Percentiles rank a stretch among this genome's conserved stretches.
Conservation (phyloP, 2,329 filamentous ascomycete species). For the Phialocephala subalpina region DNA sequence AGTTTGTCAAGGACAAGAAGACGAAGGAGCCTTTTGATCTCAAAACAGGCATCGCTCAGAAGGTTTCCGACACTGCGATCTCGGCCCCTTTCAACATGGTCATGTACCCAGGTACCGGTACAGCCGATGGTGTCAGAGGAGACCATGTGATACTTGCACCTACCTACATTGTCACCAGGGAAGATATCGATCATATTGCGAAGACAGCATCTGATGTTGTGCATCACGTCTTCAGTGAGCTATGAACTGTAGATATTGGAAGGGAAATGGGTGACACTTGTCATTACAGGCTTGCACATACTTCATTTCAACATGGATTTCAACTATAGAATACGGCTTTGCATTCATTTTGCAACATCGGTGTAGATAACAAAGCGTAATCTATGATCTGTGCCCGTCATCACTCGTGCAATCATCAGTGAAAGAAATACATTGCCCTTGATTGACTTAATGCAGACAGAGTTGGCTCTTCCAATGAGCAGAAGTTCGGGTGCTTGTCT, state of each 20-base stretch:
- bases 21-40: conserved; percentile 58
- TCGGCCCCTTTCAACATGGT: conserved; percentile 56
- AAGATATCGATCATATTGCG: conserved; percentile 63
- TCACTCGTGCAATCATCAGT: neutral
- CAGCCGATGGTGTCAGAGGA: conserved; percentile 60
- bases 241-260: conserved; percentile 15
- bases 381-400: neutral
- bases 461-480: neutral
- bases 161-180: conserved; percentile 62
- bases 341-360: neutral
- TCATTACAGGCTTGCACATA: neutral
- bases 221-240: conserved; percentile 34
- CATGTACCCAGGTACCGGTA: conserved; percentile 67
- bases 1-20: conserved; percentile 59
- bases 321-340: neutral
- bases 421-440: neutral
- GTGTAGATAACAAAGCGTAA: neutral
- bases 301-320: neutral
- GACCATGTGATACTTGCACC: conserved; percentile 71
- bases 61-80: conserved; percentile 55
- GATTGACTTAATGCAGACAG: neutral
- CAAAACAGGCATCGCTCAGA: conserved; percentile 52
- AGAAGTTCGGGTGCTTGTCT: neutral
- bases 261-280: neutral
- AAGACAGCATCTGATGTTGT: conserved; percentile 44